Percentiles rank a stretch among this genome's conserved stretches.
Evolutionary conservation across 371 early-diverging fungal genomes (phyloP).

Genomic region (Apophysomyces elegans): DNA sequence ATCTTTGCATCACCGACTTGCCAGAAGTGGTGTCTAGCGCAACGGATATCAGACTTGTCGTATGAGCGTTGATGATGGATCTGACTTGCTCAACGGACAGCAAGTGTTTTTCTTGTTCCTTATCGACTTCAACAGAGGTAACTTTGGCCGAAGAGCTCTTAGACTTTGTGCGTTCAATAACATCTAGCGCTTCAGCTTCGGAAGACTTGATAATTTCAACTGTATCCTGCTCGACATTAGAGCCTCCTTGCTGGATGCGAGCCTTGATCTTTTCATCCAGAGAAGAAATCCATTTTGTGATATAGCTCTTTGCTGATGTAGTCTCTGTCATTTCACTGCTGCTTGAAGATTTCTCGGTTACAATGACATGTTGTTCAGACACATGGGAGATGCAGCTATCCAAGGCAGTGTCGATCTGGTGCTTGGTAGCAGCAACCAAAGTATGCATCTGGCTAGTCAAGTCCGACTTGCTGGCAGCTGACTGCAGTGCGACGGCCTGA

Average conservation of each 20-base stretch:
- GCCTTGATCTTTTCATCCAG: slow-evolving; percentile 2
- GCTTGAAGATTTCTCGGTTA: background rate
- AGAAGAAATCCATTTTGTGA: background rate
- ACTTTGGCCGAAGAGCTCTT: background rate
- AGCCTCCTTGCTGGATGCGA: slow-evolving; percentile 12
- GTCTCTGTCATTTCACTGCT: background rate
- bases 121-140: background rate
- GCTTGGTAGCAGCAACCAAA: slow-evolving; percentile 3
- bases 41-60: background rate
- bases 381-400: background rate
- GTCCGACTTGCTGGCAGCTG: slow-evolving; percentile 3
- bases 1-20: slow-evolving; percentile 4
- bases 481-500: slow-evolving; percentile 3
- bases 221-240: slow-evolving; percentile 1
- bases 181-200: background rate
- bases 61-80: slow-evolving; percentile 5
- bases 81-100: slow-evolving; percentile 9
- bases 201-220: background rate
- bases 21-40: background rate
- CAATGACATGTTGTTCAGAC: background rate
- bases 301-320: background rate
- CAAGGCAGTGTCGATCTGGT: slow-evolving; percentile 4
- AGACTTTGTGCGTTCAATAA: slow-evolving; percentile 1
- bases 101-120: background rate
- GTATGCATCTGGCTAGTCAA: slow-evolving; percentile 8